These are phyloP conservation scores for Cladosporium halotolerans DNA, from an alignment of 2,329 filamentous ascomycete species.

Conservation along the genomic window DNA sequence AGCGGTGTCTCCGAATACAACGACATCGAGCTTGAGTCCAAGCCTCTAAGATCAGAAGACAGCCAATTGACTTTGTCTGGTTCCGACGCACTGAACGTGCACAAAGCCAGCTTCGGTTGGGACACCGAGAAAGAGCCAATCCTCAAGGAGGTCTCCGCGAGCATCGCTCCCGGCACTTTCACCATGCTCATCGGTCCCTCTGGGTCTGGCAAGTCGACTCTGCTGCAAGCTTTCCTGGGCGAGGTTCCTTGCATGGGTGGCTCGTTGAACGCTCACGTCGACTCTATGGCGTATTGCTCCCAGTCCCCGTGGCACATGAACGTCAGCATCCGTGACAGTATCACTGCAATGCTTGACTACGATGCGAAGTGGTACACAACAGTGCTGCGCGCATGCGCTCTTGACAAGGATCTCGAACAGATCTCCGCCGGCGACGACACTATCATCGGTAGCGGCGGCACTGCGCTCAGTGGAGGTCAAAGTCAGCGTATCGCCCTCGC, in stretches of 20 bases:
- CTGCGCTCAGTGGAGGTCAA: slow-evolving; percentile 48
- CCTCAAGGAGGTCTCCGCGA: slow-evolving; percentile 37
- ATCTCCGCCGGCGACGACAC: slow-evolving; percentile 40
- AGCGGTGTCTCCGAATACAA: background rate
- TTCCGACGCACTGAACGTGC: background rate
- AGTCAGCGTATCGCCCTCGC: slow-evolving; percentile 45
- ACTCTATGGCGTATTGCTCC: slow-evolving; percentile 31
- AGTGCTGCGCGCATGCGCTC: slow-evolving; percentile 31
- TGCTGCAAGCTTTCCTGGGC: slow-evolving; percentile 42
- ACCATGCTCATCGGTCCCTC: slow-evolving; percentile 47
- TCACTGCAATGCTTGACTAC: slow-evolving; percentile 31
- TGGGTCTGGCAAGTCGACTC: slow-evolving; percentile 48
- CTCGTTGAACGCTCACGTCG: slow-evolving; percentile 26
- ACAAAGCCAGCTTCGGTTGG: slow-evolving; percentile 41
- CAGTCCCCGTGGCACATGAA: slow-evolving; percentile 35
- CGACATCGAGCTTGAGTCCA: slow-evolving; percentile 11
- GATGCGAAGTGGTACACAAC: slow-evolving; percentile 34
- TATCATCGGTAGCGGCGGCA: slow-evolving; percentile 46
- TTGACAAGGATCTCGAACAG: slow-evolving; percentile 36
- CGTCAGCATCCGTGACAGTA: slow-evolving; percentile 32
- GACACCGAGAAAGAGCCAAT: slow-evolving; percentile 36
- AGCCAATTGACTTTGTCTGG: slow-evolving; percentile 21
- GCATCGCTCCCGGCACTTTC: slow-evolving; percentile 38
- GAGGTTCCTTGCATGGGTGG: slow-evolving; percentile 33
- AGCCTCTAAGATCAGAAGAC: slow-evolving; percentile 26